Conservation (phyloP, 495 filamentous ascomycete species). For the Schizothecium vesticola region DNA sequence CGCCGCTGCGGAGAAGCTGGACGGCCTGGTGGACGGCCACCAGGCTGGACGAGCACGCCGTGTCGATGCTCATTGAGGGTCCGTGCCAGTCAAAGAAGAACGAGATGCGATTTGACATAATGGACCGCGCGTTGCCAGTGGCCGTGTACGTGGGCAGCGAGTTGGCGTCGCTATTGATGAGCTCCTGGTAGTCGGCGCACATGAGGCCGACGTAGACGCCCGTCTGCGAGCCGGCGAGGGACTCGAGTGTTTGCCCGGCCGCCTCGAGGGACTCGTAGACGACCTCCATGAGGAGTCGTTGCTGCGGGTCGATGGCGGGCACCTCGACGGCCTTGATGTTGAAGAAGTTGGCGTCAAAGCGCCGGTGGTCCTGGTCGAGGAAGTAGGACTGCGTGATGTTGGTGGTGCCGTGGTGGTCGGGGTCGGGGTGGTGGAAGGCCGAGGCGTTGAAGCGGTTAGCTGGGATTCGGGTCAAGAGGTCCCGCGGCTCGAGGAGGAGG, state of each 20-base stretch:
- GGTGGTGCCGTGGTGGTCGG: conserved; percentile 34
- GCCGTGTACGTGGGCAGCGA: conserved; percentile 42
- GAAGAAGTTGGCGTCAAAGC: conserved; percentile 52
- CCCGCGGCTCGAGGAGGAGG: conserved; percentile 7
- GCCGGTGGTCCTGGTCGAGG: conserved; percentile 30
- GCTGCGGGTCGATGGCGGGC: conserved; percentile 62
- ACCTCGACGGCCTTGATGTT: conserved; percentile 22
- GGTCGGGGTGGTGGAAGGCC: conserved; percentile 41
- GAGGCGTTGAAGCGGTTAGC: conserved; percentile 12
- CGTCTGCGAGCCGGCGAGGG: conserved; percentile 34
- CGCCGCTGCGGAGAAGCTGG: conserved; percentile 41
- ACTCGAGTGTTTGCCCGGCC: conserved; percentile 63
- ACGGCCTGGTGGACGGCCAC: conserved; percentile 48
- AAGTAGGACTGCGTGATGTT: conserved; percentile 59
- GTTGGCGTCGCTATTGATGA: conserved; percentile 5
- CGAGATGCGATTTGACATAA: conserved; percentile 48
- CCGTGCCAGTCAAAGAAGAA: conserved; percentile 45
- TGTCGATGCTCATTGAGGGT: conserved; percentile 40
- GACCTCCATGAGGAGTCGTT: conserved; percentile 53
- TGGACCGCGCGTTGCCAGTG: conserved; percentile 22
- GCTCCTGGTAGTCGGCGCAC: conserved; percentile 24
- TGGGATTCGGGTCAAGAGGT: conserved; percentile 5
- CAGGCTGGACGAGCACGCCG: conserved; percentile 52
- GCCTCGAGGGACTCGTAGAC: conserved; percentile 80
- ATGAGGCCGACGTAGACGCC: conserved; percentile 12